Percentiles rank a stretch among this genome's conserved stretches.
Conservation (phyloP, 441 rosid species). For the Raphanus hybrid region DNA sequence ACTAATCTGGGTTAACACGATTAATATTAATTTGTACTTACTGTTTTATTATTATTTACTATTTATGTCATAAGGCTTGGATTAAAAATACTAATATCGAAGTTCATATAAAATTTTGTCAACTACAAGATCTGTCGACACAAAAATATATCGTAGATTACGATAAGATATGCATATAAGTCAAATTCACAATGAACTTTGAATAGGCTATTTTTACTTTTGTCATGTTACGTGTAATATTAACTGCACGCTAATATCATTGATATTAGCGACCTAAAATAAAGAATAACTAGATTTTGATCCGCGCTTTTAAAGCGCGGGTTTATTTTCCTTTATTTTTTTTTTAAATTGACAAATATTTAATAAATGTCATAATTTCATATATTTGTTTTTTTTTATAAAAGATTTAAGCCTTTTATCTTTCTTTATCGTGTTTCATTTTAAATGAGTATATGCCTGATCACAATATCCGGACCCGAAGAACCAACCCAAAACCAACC, state of each 20-base stretch:
- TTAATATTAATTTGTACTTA: background rate
- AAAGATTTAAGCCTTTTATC: too few relatives aligned
- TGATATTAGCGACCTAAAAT: slow-evolving; percentile 16
- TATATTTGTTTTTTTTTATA: too few relatives aligned
- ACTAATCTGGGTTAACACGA: background rate
- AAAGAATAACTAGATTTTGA: too few relatives aligned
- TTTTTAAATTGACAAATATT: too few relatives aligned
- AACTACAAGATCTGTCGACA: slow-evolving; percentile 2
- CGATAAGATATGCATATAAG: background rate
- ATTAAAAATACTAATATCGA: background rate
- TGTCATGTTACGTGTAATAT: slow-evolving; percentile 3
- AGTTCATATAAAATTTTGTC: background rate
- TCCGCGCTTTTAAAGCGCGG: too few relatives aligned
- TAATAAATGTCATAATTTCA: too few relatives aligned
- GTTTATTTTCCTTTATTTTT: too few relatives aligned
- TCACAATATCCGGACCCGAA: too few relatives aligned
- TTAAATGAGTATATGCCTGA: too few relatives aligned
- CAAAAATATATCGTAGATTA: slow-evolving; percentile 12
- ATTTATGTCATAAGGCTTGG: background rate
- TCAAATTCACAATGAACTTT: background rate
- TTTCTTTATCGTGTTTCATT: too few relatives aligned
- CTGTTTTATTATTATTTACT: background rate
- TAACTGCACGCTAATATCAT: slow-evolving; percentile 12
- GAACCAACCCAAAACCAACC: too few relatives aligned
- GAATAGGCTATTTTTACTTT: background rate